phyloP scores from a whole-genome alignment of 2,329 filamentous ascomycete species.

The Zarea fungicola region DNA sequence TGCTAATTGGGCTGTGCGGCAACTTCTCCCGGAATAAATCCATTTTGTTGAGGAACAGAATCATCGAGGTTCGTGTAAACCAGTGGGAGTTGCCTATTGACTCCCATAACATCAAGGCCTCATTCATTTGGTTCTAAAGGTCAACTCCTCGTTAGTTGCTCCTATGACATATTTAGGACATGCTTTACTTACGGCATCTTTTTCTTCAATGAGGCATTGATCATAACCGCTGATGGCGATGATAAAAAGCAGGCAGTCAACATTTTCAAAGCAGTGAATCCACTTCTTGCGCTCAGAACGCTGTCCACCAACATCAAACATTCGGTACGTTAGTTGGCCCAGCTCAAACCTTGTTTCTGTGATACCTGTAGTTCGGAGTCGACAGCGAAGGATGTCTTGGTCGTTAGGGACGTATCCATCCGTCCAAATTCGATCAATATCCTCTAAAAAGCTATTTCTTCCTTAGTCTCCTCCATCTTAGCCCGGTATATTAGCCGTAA shows the following conservation, averaged over 20 bases:
- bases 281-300: slow-evolving; percentile 93
- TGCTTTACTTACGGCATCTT: slow-evolving; percentile 75
- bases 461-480: slow-evolving; percentile 3
- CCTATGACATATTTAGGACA: neutral
- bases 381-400: slow-evolving; percentile 87
- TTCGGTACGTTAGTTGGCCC: slow-evolving; percentile 87
- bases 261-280: slow-evolving; percentile 95
- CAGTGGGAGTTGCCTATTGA: slow-evolving; percentile 81
- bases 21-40: slow-evolving; percentile 79
- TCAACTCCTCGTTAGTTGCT: slow-evolving; percentile 18
- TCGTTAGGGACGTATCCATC: slow-evolving; percentile 83
- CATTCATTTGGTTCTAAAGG: slow-evolving; percentile 89
- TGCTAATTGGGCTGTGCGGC: slow-evolving; percentile 61
- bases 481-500: neutral
- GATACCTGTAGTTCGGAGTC: slow-evolving; percentile 92
- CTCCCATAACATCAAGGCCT: slow-evolving; percentile 81
- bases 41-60: slow-evolving; percentile 84
- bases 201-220: slow-evolving; percentile 92
- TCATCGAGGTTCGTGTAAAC: slow-evolving; percentile 77
- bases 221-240: slow-evolving; percentile 96
- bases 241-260: slow-evolving; percentile 86
- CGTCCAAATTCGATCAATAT: slow-evolving; percentile 69
- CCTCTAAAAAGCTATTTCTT: slow-evolving; percentile 70
- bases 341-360: slow-evolving; percentile 93
- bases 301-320: slow-evolving; percentile 94